phyloP scores from a whole-genome alignment of 2,329 filamentous ascomycete genomes.

The Diplodia sapinea region DNA sequence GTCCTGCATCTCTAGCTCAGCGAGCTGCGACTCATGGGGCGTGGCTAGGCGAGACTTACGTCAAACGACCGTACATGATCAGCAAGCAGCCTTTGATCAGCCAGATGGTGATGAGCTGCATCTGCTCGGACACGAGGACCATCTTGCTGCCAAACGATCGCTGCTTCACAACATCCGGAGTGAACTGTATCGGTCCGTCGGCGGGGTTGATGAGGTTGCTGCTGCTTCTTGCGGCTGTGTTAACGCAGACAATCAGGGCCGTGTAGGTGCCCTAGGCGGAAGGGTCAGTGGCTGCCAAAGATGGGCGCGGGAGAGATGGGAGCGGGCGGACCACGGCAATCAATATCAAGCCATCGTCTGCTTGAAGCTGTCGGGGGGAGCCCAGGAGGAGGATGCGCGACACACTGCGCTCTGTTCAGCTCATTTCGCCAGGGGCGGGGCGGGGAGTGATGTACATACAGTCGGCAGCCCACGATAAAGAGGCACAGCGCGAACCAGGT shows the following conservation, averaged over 20 bases:
- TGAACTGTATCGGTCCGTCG: constrained; percentile 41
- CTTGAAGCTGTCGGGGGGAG: constrained; percentile 35
- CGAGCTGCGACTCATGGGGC: constrained; percentile 30
- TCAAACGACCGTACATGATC: constrained; percentile 60
- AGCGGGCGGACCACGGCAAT: constrained; percentile 41
- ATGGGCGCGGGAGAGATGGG: no score
- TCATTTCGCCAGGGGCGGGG: constrained; percentile 47
- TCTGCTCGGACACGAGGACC: constrained; percentile 60
- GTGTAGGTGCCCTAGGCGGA: constrained; percentile 42
- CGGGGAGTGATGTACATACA: constrained; percentile 40
- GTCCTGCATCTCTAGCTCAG: constrained; percentile 36
- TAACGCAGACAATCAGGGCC: constrained; percentile 43
- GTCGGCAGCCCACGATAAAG: constrained; percentile 38
- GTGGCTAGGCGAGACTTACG: constrained; percentile 38
- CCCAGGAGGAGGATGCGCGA: constrained; percentile 47
- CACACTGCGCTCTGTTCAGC: constrained; percentile 34
- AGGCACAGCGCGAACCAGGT: constrained; percentile 53
- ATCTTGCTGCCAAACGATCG: constrained; percentile 62
- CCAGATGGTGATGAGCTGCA: constrained; percentile 59
- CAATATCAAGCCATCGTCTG: constrained; percentile 47
- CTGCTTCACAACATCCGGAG: constrained; percentile 46
- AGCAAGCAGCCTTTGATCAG: constrained; percentile 60
- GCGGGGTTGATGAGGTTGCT: constrained; percentile 47
- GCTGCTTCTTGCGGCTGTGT: constrained; percentile 41
- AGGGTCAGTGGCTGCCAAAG: background rate